Evolutionary conservation across 805 yeast genomes (phyloP), one percentile per base, ranked within the genome.

Genomic region (Wickerhamiella nectarea): DNA sequence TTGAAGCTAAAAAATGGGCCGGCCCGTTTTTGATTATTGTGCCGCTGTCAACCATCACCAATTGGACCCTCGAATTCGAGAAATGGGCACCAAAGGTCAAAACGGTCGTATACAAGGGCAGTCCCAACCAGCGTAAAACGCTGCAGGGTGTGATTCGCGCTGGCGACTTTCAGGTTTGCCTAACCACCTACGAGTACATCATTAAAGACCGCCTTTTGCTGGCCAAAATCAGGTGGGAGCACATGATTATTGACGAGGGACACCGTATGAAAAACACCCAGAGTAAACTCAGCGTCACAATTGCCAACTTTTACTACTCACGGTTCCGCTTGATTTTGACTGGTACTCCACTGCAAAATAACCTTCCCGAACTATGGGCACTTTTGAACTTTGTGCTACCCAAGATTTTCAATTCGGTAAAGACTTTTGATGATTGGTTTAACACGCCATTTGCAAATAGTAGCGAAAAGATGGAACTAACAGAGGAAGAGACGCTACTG

Each of bases 211-310:
- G 84, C 53, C 78, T 84, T 2, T 62, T 89, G 28, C 67, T 89
- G 39, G 70, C 89, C 1, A 81, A 83, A 57, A 71, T 83, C 43
- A 77, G 75, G 55, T 89, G 97, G 97, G 80, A 81, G 40, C 96
- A 91, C 63, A 89, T 89, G 96, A 86, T 89, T 50, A 89, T 89
- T 48, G 98, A 89, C 66, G 98, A 89, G 68, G 98, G 98, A 59
- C 98, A 89, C 60, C 77, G 98, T 62, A 85, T 89, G 95, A 89
- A 89, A 63, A 89, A 89, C 63, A 69, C 94, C 0, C 79, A 80
- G 55, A 85, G 95, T 7, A 89, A 89, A 60, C 68, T 89, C 46
- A 82, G 94, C 1, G 74, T 68, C 49, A 91, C 97, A 1, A 71
- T 89, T 55, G 79, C 87, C 1, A 80, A 80, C 49, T 78, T 72